Percentiles rank a stretch among this genome's conserved stretches.
These are phyloP conservation scores for Boletus vinaceobasis DNA, from an alignment of 768 basidiomycete species.

Conservation along the genomic window DNA sequence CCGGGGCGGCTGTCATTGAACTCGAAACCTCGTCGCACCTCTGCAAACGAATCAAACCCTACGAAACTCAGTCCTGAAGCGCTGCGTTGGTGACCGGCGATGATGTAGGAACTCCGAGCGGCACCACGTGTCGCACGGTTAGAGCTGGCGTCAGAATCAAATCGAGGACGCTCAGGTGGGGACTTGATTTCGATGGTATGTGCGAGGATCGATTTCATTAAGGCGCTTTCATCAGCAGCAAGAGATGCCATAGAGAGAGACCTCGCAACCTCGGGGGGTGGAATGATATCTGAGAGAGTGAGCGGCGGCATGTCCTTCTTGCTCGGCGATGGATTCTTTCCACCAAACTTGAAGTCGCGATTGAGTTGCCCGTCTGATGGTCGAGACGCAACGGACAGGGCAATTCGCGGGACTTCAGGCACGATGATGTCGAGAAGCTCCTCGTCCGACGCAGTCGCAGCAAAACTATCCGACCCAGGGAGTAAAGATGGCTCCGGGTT, in stretches of 20 bases:
- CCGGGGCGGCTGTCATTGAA: constrained; percentile 58
- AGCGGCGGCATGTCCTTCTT: constrained; percentile 26
- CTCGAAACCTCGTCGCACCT: constrained; percentile 77
- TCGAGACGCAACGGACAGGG: constrained; percentile 37
- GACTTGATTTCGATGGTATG: constrained; percentile 40
- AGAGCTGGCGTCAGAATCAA: constrained; percentile 46
- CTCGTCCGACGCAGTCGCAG: constrained; percentile 32
- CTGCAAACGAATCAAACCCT: constrained; percentile 73
- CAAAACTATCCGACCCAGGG: constrained; percentile 34
- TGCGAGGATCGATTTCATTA: constrained; percentile 54
- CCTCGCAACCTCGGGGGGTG: constrained; percentile 52
- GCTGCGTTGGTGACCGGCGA: constrained; percentile 32
- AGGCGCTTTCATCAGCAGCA: constrained; percentile 47
- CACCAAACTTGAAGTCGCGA: constrained; percentile 73
- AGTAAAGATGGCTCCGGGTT: constrained; percentile 37
- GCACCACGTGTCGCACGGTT: constrained; percentile 29
- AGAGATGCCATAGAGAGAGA: constrained; percentile 45
- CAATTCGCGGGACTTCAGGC: constrained; percentile 18
- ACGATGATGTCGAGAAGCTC: constrained; percentile 23
- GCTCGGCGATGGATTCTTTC: constrained; percentile 27
- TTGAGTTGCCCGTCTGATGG: constrained; percentile 68
- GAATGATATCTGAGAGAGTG: constrained; percentile 75
- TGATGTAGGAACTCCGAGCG: constrained; percentile 11
- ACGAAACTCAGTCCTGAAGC: constrained; percentile 61
- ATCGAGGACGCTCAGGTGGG: constrained; percentile 31